Base-by-base conservation (phyloP, 495 filamentous ascomycete species). In the Penicillium robsamsonii region DNA sequence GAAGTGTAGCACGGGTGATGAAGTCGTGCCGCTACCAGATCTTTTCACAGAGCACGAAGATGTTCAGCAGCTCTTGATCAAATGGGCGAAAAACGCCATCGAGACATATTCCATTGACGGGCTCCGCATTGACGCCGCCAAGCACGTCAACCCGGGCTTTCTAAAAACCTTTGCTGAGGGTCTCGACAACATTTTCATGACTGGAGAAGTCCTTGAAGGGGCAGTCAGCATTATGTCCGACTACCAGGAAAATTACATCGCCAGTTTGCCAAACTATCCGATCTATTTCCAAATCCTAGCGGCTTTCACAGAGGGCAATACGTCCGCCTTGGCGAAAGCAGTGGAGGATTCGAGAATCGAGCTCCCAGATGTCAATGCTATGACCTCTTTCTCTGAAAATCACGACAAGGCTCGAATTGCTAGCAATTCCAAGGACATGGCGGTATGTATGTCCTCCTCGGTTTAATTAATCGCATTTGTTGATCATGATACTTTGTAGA, bases 341-440 rank as follows among this genome's bases (percentile, higher is more conserved):
- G 70, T 84, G 30, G 70, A 79, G 51, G 57, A 64, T 15, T 74
- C 88, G 57, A 81, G 81, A 29, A 60, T 62, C 17, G 29, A 49
- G 29, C 87, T 85, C 56, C 64, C 70, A 9, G 86, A 90, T 61
- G 75, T 80, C 4, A 84, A 80, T 15, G 70, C 85, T 2, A 78
- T 90, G 4, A 82, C 86, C 17, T 84, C 79, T 4, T 95, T 95
- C 75, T 68, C 85, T 4, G 90, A 92, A 63, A 94, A 94, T 63
- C 90, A 94, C 62, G 90, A 94, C 63, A 70, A 83, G 10, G 58
- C 76, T 5, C 81, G 88, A 2, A 87, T 89, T 60, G 68, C 83
- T 6, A 84, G 77, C 29, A 49, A 71, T 75, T 60, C 57, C 5
- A 41, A 64, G 4, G 73, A 77, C 49, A 48, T 72, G n/a, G 79